Percentiles rank a stretch among this genome's conserved stretches.
phyloP scores from a whole-genome alignment of 257 asterid species.

The Eucommia ulmoides region DNA sequence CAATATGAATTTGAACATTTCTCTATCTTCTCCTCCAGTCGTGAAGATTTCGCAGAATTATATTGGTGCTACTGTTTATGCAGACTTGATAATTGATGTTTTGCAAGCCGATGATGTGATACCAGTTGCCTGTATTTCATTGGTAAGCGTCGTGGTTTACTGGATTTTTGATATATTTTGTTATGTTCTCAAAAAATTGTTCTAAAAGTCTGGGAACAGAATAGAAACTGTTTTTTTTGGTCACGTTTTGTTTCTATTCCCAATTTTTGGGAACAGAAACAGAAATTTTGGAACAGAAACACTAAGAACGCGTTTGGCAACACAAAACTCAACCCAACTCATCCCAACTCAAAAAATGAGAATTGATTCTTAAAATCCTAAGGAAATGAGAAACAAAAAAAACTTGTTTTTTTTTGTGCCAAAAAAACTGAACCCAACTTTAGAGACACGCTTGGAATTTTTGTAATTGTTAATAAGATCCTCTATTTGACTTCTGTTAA shows the following conservation, averaged over 20 bases:
- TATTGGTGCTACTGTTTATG: background rate
- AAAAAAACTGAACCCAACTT: too few species aligned
- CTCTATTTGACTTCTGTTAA: background rate
- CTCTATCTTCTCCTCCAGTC: conserved; percentile 2
- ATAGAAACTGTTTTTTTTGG: background rate
- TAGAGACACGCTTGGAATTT: background rate
- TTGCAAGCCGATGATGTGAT: background rate
- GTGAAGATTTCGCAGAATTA: background rate
- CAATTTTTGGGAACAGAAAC: too few species aligned
- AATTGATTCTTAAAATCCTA: too few species aligned
- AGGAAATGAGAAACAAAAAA: too few species aligned
- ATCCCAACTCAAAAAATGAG: too few species aligned
- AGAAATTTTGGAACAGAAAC: too few species aligned
- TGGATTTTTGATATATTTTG: background rate
- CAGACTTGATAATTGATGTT: conserved; percentile 1
- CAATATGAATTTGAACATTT: conserved; percentile 1
- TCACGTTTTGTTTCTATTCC: too few species aligned
- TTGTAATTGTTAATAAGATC: background rate
- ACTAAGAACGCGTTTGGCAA: too few species aligned
- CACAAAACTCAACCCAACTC: too few species aligned
- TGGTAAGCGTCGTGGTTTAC: background rate
- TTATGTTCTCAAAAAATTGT: background rate
- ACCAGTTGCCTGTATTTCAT: conserved; percentile 1
- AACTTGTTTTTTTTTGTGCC: too few species aligned
- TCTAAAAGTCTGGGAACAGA: too few species aligned